Base-by-base conservation (phyloP, 2,329 filamentous ascomycete genomes). In the Emergomyces pasteurianus region DNA sequence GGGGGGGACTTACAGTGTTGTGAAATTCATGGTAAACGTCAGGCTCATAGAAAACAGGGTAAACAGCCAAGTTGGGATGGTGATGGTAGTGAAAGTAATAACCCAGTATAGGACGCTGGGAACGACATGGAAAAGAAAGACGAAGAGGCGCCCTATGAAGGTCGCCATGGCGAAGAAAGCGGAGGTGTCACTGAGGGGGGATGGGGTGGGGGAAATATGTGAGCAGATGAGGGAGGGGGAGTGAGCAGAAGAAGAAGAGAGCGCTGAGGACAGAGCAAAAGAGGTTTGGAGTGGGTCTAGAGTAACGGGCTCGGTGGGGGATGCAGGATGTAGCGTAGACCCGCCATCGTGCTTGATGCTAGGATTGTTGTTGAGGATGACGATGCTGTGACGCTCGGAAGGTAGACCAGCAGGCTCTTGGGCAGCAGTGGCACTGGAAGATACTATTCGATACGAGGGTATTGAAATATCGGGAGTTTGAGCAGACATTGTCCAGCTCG, bases 11-110 rank as follows among this genome's bases (percentile, higher is more conserved):
- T 84, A 95, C 86, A 99, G 76, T 21, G 94, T 99, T 23, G 92
- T 97, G 67, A 94, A 92, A 73, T 97, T 97, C 92, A 99, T 95
- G 12, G 94, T 99, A 70, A 99, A 90, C 0, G 94, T 99, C 79
- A 95, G 79, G 74, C 89, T 96, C 65, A 90, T 92, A 6, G 91
- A 96, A 70, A 96, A 90, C 64, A 96, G 80, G 6, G 86, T 89
- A 73, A 95, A 99, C 21, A 97, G 83, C 74, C 94, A 85, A 72
- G 90, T 90, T 50, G 94, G 94, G 62, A 96, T 74, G 18, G 90
- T 95, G 66, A 97, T 91, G 31, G 92, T 95, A 21, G 86, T 83
- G 69, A 96, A 88, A 63, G 88, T 90, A 67, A 96, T 84, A 60
- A 86, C 75, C 86, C 89, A 95, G 76, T 94, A 95, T 59, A 86